Percentiles rank a stretch among this genome's conserved stretches.
Evolutionary conservation across 345 rosid species (phyloP).

Genomic region (Acer yangbiense): DNA sequence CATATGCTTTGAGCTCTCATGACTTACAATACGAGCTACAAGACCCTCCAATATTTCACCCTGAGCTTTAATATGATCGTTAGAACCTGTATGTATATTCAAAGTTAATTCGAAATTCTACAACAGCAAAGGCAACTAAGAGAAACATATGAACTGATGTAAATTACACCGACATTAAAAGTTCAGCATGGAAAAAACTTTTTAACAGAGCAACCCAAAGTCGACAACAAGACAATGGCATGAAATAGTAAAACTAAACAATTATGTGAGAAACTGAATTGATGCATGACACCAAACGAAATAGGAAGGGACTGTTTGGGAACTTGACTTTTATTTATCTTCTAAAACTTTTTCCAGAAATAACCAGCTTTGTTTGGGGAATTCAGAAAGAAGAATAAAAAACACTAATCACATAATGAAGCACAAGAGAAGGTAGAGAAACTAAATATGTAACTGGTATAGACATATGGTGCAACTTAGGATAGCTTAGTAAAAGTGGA

Average conservation of each 20-base stretch:
- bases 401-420: background rate
- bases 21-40: conserved; percentile 93
- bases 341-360: background rate
- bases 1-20: conserved; percentile 74
- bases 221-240: background rate
- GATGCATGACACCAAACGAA: background rate
- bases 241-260: background rate
- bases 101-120: conserved; percentile 11
- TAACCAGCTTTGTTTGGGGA: background rate
- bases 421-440: background rate
- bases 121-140: conserved; percentile 9
- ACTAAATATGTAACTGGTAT: background rate
- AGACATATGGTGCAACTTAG: background rate
- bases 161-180: background rate
- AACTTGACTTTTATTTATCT: background rate
- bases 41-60: conserved; percentile 99
- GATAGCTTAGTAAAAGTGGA: background rate
- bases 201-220: background rate
- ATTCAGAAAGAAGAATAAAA: background rate
- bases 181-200: background rate
- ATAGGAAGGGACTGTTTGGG: background rate
- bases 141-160: background rate
- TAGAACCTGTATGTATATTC: conserved; percentile 57
- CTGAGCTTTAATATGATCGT: conserved; percentile 78
- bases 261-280: background rate